Evolutionary conservation across 2,329 filamentous ascomycete species (phyloP), one percentile per base, ranked within the genome.

Genomic region (Alternaria brassicicola): DNA sequence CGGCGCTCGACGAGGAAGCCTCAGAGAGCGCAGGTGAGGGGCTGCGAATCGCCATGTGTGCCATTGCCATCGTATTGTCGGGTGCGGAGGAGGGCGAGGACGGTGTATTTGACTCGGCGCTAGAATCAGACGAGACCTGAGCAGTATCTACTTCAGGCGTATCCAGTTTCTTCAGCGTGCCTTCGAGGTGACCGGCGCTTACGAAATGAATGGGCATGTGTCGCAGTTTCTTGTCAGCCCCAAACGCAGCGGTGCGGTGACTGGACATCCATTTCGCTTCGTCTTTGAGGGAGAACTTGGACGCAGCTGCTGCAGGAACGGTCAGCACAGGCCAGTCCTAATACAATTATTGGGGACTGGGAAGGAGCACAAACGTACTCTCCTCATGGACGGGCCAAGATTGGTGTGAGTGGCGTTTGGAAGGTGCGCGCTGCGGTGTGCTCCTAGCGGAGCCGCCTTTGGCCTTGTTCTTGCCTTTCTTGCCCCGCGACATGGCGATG

Each of bases 171-270:
- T 73, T 66, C 30, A 76, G 63, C n/a, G 74, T 76, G 53, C 74
- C 74, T 54, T 75, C 59, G 52, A 78, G 66, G 21, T 65, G 76
- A 21, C 85, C 86, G 31, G 85, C 86, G 69, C 85, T 87, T 59
- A 90, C 82, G 69, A 90, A 90, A 2, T 76, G 72, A 49, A 90
- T 81, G 23, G 78, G 78, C 52, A 82, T 79, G 65, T 88, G 77
- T 57, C 88, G 81, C 48, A 89, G 78, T 62, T 81, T 82, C 48
- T 78, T 75, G 59, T 81, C 79, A 3, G 80, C 73, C 54, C 80
- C 79, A 74, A 81, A 83, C 43, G 73, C 73, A 43, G 78, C 72
- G 28, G 77, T 78, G 38, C 78, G 76, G 64, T 84, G 81, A 17
- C 76, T 79, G 68, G 83, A 83, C 12, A 84, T 86, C 66, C 85